Base-by-base conservation (phyloP, 306 rosid species). In the Citrullus mucosospermus region DNA sequence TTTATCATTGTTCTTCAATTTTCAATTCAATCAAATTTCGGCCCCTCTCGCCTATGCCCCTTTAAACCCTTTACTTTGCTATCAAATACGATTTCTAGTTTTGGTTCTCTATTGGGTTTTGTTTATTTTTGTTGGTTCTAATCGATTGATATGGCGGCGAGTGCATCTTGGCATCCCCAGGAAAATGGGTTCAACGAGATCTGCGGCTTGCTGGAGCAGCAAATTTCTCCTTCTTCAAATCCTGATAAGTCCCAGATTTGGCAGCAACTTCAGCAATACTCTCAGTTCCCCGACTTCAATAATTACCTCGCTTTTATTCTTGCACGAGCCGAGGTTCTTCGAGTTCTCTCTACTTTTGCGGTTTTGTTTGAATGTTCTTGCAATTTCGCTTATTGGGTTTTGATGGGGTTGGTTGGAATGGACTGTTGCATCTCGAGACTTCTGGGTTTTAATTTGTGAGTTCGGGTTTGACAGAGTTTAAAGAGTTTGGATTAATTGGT, bases 231-330 rank as follows among this genome's bases (percentile, higher is more conserved):
- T 72, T 79, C 93, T 3, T 80, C 88, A 56, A 86, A 93, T 53
- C 91, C 91, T n/a, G 99, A 93, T 60, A 96, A 93, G 93, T 85
- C 98, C 44, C 98, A 93, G 96, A 96, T 96, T 90, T 96, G 98
- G 99, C 96, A 93, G 63, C 98, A 90, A 28, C 97, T 96, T 59
- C 94, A 91, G 79, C 90, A 80, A 86, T 96, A 86, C 82, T 96
- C 99, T 17, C 95, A 89, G 82, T 87, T 91, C 53, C 98, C 98
- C 4, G 98, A 93, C 87, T 96, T 96, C 91, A 93, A 96, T 80
- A 96, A 96, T 78, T 91, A 96, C 82, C 99, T 96, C 25, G 88
- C 87, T 46, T 96, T 96, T 85, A 93, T 93, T 84, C 90, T 96
- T 63, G 90, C 97, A 6, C 99, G 91, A 50, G 97, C 97, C 5